Evolutionary conservation across 2,329 filamentous ascomycete species (phyloP).

Genomic region (Alternaria infectoria): DNA sequence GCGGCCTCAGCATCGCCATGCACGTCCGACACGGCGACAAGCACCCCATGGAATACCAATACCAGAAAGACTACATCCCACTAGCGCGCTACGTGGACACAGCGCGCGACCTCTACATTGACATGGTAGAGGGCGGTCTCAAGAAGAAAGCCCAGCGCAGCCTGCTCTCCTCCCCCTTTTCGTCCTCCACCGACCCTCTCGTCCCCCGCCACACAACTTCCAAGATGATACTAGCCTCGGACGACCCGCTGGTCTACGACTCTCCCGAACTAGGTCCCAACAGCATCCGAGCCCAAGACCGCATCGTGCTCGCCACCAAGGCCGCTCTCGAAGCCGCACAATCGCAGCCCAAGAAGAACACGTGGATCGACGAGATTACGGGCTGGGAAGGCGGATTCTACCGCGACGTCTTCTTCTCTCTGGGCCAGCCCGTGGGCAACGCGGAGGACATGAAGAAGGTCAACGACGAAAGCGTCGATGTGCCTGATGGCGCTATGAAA

Average conservation of each 20-base stretch:
- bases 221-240: slow-evolving; percentile 72
- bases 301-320: slow-evolving; percentile 77
- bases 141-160: neutral
- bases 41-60: slow-evolving; percentile 78
- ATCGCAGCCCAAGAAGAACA: slow-evolving; percentile 42
- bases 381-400: slow-evolving; percentile 93
- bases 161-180: slow-evolving; percentile 15
- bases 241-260: slow-evolving; percentile 78
- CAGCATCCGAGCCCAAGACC: slow-evolving; percentile 70
- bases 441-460: slow-evolving; percentile 33
- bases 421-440: slow-evolving; percentile 59
- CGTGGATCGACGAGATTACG: slow-evolving; percentile 75
- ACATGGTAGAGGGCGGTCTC: slow-evolving; percentile 43
- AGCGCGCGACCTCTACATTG: slow-evolving; percentile 62
- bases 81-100: slow-evolving; percentile 69
- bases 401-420: slow-evolving; percentile 78
- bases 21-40: slow-evolving; percentile 83
- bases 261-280: slow-evolving; percentile 65
- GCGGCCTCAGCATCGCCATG: slow-evolving; percentile 69
- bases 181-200: slow-evolving; percentile 20
- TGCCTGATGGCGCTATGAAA: slow-evolving; percentile 60
- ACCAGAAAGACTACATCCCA: slow-evolving; percentile 78
- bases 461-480: slow-evolving; percentile 24
- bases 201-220: slow-evolving; percentile 39
- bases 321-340: slow-evolving; percentile 51